phyloP scores from a whole-genome alignment of 768 basidiomycete species.

The Coprinopsis cinerea region DNA sequence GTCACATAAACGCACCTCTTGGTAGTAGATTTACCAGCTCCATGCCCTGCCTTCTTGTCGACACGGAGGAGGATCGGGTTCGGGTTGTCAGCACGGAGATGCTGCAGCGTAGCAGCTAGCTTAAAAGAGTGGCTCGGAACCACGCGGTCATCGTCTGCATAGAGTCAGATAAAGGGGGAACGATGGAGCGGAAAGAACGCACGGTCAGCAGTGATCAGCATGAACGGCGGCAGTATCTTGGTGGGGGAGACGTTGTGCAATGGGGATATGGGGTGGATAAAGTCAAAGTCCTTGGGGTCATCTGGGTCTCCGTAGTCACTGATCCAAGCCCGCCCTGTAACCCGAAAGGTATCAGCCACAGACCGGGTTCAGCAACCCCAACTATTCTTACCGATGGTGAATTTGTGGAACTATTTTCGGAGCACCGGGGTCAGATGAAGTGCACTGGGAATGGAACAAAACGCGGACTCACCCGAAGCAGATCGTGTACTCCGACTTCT shows the following conservation, averaged over 20 bases:
- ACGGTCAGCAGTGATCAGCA: conserved; percentile 84
- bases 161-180: neutral
- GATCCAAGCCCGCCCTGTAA: conserved; percentile 65
- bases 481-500: conserved; percentile 77
- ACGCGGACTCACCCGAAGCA: conserved; percentile 53
- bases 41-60: conserved; percentile 77
- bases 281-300: conserved; percentile 75
- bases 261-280: conserved; percentile 75
- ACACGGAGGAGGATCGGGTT: conserved; percentile 72
- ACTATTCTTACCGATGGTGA: conserved; percentile 55
- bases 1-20: conserved; percentile 40
- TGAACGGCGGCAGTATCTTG: conserved; percentile 57
- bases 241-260: conserved; percentile 69
- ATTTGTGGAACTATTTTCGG: conserved; percentile 54
- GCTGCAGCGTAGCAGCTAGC: conserved; percentile 70
- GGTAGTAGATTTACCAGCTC: conserved; percentile 72
- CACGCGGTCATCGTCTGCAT: conserved; percentile 76
- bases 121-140: conserved; percentile 86
- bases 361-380: no score
- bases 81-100: conserved; percentile 56
- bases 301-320: conserved; percentile 77
- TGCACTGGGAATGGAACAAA: neutral
- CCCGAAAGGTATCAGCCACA: no score
- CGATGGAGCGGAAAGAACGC: conserved; percentile 26
- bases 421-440: conserved; percentile 3